Evolutionary conservation across 345 rosid species (phyloP), one percentile per base, ranked within the genome.

Genomic region (Reutealis trisperma): DNA sequence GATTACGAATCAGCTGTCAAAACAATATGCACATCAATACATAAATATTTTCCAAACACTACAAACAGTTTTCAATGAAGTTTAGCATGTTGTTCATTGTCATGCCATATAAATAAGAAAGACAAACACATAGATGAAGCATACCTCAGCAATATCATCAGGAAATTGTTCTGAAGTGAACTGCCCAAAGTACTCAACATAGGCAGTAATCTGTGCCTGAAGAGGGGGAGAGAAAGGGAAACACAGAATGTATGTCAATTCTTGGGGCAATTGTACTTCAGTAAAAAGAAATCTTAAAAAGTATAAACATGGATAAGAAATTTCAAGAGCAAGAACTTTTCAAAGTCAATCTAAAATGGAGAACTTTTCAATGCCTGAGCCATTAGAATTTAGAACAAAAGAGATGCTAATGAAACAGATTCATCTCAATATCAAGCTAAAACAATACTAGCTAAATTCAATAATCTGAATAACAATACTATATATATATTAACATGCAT

Each of bases 71-170:
- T 45, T 49, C 34, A 34, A 58, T 22, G 25, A 78, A 69, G 66
- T 45, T 51, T 24, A 21, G 49, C 47, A 51, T 44, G 15, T 18
- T 51, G 24, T 69, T 27, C 15, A 22, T 44, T 78, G 6, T 21
- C 55, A 77, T 68, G 42, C 55, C 44, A 32, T 24, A 32, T 7
- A 45, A 75, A 37, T 16, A 74, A 47, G 45, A 72, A 67, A 64
- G 12, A 59, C n/a, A 30, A 37, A 21, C 4, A 47, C 13, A 73
- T 44, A 75, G 54, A 70, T 61, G 44, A 68, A 49, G 72, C 75
- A 77, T 84, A 93, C 99, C 96, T 95, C 99, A 63, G 99, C 90
- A 68, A 95, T 89, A 77, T 95, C 97, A 60, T 95, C 99, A 0
- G 97, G 97, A 80, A 95, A 95, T 47, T 88, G 97, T 77, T 91